These are phyloP conservation scores for Purshia tridentata DNA, from an alignment of 306 rosid species.

Conservation along the genomic window DNA sequence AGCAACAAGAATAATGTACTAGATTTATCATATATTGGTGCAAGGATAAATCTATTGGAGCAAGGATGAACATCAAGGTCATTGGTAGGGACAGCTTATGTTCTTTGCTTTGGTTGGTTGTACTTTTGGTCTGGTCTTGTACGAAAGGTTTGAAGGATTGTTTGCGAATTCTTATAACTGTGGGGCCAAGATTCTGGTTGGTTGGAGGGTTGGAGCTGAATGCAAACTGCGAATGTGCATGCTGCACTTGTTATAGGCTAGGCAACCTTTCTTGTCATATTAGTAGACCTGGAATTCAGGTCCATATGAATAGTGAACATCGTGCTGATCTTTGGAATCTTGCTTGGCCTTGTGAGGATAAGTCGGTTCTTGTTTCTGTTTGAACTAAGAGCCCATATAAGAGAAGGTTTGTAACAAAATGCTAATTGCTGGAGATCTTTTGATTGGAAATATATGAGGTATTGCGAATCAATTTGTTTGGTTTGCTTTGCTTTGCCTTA, in stretches of 20 bases:
- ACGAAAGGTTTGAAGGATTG: background rate
- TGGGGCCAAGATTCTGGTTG: background rate
- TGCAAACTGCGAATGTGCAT: background rate
- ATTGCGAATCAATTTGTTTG: background rate
- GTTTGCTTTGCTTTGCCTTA: slow-evolving; percentile 27
- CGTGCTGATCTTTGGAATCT: background rate
- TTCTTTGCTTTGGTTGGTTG: background rate
- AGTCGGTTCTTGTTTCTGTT: background rate
- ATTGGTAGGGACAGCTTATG: background rate
- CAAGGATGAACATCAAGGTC: background rate
- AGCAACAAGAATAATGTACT: background rate
- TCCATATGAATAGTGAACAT: background rate
- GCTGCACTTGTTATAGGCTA: background rate
- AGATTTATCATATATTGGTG: background rate
- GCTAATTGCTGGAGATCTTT: background rate
- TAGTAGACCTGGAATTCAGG: background rate
- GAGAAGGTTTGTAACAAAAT: background rate
- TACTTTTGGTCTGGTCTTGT: background rate
- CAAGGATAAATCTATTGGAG: background rate
- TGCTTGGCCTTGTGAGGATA: background rate
- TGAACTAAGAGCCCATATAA: background rate
- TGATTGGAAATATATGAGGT: background rate
- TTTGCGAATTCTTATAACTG: background rate
- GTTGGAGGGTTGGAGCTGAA: slow-evolving; percentile 9
- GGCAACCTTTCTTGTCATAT: background rate